phyloP scores from a whole-genome alignment of 2,329 filamentous ascomycete genomes.

The Nigrograna mackinnonii region DNA sequence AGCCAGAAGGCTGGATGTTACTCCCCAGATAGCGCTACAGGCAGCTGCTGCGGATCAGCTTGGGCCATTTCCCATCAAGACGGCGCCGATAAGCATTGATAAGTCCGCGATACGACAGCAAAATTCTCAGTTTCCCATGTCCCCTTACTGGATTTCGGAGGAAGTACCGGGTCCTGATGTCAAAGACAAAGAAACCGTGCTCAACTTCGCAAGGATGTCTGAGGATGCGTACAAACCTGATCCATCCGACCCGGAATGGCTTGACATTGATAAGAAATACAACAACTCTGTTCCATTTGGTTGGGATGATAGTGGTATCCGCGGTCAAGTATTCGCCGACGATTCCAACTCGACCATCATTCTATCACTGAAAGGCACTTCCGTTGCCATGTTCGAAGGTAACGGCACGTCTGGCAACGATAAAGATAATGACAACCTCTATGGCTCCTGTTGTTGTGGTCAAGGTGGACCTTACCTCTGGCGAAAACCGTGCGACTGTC shows the following conservation, averaged over 20 bases:
- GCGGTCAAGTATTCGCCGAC: conserved; percentile 40
- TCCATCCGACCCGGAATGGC: conserved; percentile 36
- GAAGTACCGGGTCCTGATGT: conserved; percentile 34
- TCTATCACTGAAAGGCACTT: conserved; percentile 38
- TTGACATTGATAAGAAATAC: conserved; percentile 34
- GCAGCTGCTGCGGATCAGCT: conserved; percentile 24
- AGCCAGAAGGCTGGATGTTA: conserved; percentile 36
- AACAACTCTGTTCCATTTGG: conserved; percentile 37
- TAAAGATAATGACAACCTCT: conserved; percentile 42
- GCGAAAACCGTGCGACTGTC: conserved; percentile 38
- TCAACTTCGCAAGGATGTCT: conserved; percentile 40
- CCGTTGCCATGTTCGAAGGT: conserved; percentile 39
- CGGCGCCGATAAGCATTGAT: conserved; percentile 31
- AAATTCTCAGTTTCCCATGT: conserved; percentile 28
- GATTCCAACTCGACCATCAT: conserved; percentile 36
- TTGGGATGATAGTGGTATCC: conserved; percentile 40
- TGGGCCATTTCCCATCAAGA: conserved; percentile 34
- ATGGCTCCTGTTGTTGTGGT: conserved; percentile 39
- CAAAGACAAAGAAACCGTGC: conserved; percentile 34
- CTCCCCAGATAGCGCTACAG: conserved; percentile 19
- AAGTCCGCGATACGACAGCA: conserved; percentile 20
- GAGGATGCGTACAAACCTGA: conserved; percentile 40
- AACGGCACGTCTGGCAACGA: conserved; percentile 39
- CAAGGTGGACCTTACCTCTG: conserved; percentile 40
- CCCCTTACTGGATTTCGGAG: conserved; percentile 32